Base-by-base conservation (phyloP, 176 grass and related monocot genomes). In the Zoysia japonica region DNA sequence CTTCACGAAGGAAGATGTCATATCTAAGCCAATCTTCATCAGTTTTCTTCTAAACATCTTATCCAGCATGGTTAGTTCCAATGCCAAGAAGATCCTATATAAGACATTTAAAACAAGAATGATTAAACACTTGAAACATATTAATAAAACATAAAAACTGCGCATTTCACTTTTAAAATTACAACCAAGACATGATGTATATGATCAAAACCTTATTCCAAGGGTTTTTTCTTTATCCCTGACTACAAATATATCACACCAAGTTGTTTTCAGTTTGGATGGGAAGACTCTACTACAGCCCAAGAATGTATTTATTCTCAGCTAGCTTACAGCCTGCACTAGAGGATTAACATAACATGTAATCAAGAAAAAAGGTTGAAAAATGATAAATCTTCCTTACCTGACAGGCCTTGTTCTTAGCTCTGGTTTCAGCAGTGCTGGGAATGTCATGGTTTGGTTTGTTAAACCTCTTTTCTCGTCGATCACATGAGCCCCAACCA, bases 351-450 rank as follows among this genome's bases (percentile, higher is more conserved):
- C 51, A 85, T 37, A 65, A 49, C 51, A 85, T 37, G 17, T 12
- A 57, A 71, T 62, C 2, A 36, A 82, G 2, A 37, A 11, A 66
- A 62, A 65, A 50, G 14, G 60, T 65, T 11, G 80, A 45, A 35
- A 67, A 64, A 52, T 75, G 47, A 37, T 78, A 44, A 13, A 36
- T 65, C 39, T 66, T 78, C 5, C 15, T 85, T 81, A 88, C 91
- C 82, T 97, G 94, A 67, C 91, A 88, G 83, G 94, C 89, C 89
- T 94, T 97, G 80, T 97, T 97, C 87, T 97, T 97, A 77, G 94
- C 94, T 74, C 91, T 85, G 50, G 94, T 97, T 92, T 97, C 94
- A 80, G 94, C 91, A 76, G 94, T 97, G 83, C 94, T 94, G 44
- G 91, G 94, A 70, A 97, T 90, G 77, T 97, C 89, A 87, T 87